Base-by-base conservation (phyloP, 495 filamentous ascomycete species). In the Talaromyces adpressus region DNA sequence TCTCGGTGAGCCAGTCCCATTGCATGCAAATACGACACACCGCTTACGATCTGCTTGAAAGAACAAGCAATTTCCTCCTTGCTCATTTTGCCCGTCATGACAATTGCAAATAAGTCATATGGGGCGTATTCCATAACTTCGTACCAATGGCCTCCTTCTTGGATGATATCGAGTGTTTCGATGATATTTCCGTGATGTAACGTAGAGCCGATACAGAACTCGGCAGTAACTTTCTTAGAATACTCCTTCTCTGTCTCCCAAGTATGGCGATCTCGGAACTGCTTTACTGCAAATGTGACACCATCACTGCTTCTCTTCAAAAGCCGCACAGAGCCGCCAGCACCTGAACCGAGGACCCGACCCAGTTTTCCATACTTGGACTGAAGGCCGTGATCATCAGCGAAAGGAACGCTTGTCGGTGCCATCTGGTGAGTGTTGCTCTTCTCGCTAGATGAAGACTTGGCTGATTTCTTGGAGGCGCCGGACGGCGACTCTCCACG, bases 51-150 rank as follows among this genome's bases (percentile, higher is more conserved):
- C 73, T 99, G 94, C 68, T 97, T 82, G 70, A 97, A 97, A 58
- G 86, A 87, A 73, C 94, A 99, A 2, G 84, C 86, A 60, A 97
- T 82, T 75, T 99, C 94, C 63, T 95, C 90, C 61, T 92, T 87
- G 45, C 84, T 84, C 94, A 99, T 99, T 76, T 94, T 98, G 18
- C 94, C 94, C 0, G 94, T 98, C 94, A 99, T 99, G 65, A 99
- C 94, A 65, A 95, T 96, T 25, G 94, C 94, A 73, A 99, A 99
- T 16, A 99, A 81, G 75, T 99, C 94, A 68, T 78, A 99, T 5
- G 94, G 94, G n/a, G 92, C 95, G 72, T 95, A 98, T 71, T 99
- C 94, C 94, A 99, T 99, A 30, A 99, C 94, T 71, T 96, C 95
- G 73, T 95, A 99, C 93, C 94, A 99, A 65, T 89, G 91, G 29